Evolutionary conservation across 108 stramenopile genomes (phyloP), one percentile per base, ranked within the genome.

Genomic region (Seminavis robusta): DNA sequence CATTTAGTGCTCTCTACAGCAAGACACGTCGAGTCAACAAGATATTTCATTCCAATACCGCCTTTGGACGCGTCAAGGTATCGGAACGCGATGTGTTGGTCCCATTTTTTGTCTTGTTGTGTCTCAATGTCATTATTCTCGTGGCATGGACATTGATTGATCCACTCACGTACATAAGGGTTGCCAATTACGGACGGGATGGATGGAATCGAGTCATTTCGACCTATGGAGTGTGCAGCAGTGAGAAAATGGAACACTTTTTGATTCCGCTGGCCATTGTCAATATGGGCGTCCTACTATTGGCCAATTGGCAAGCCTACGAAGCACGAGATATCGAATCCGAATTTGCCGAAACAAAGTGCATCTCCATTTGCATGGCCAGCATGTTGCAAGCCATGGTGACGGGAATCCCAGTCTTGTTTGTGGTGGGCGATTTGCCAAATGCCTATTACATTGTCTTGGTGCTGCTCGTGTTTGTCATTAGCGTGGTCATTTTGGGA

Each of bases 21-120:
- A 84, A 84, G 54, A 55, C 72, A 3, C 67, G 67, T 65, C 50
- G 83, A 33, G 25, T 84, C 30, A 84, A 80, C 34, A 56, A 43
- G 28, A 42, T 76, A 16, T 67, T 61, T 27, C 59, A 52, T 25
- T 20, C 32, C 3, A 19, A 39, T 4, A 26, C 20, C 28, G 32
- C 42, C 6, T 78, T 74, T 25, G 38, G 36, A 47, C 61, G 78
- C 19, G 52, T 81, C 20, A 71, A 74, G 45, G 52, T 84, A 9
- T 40, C 23, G 21, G 52, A 24, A n/a, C n/a, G n/a, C n/a, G 75
- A 71, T 25, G 65, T 71, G 29, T 53, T 71, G 7, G 10, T 43
- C 15, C 75, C 75, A 2, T 62, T 71, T 29, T 25, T 57, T 17
- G 13, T 56, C 10, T 36, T 76, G 20, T 36, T 76, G 39, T 27